Percentiles rank a stretch among this genome's conserved stretches.
Conservation (phyloP, 805 yeast genomes). For the Ogataea nonfermentans region DNA sequence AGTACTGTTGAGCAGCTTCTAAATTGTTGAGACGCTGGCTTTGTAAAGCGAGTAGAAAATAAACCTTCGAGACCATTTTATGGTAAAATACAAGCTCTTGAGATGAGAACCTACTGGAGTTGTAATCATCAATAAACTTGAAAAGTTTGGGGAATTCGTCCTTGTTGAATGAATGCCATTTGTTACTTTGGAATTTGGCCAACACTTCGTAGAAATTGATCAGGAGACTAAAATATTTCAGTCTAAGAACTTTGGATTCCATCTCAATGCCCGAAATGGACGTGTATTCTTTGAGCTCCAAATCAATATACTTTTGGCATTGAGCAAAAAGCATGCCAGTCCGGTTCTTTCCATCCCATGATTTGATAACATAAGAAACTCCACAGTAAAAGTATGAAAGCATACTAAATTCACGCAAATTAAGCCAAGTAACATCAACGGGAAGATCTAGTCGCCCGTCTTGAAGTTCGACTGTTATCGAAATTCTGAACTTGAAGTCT, state of each 20-base stretch:
- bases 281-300: slow-evolving; percentile 22
- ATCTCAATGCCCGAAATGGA: slow-evolving; percentile 22
- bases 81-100: slow-evolving; percentile 41
- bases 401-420: slow-evolving; percentile 42
- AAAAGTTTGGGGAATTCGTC: slow-evolving; percentile 12
- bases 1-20: slow-evolving; percentile 40
- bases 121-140: slow-evolving; percentile 38
- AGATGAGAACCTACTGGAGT: slow-evolving; percentile 35
- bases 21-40: slow-evolving; percentile 39
- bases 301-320: slow-evolving; percentile 36
- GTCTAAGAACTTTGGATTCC: slow-evolving; percentile 29
- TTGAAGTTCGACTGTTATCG: slow-evolving; percentile 1
- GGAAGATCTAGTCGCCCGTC: slow-evolving; percentile 18
- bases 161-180: slow-evolving; percentile 10
- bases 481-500: slow-evolving; percentile 10
- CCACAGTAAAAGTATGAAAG: slow-evolving; percentile 44
- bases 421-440: slow-evolving; percentile 39
- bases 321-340: slow-evolving; percentile 37
- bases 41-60: slow-evolving; percentile 40
- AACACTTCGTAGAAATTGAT: slow-evolving; percentile 39
- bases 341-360: slow-evolving; percentile 35
- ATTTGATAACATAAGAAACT: slow-evolving; percentile 36
- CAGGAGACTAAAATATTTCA: slow-evolving; percentile 32
- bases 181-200: slow-evolving; percentile 32
- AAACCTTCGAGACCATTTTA: slow-evolving; percentile 37